These are phyloP conservation scores for Rhynchosporium secalis DNA, from an alignment of 2,329 filamentous ascomycete species.

Conservation along the genomic window DNA sequence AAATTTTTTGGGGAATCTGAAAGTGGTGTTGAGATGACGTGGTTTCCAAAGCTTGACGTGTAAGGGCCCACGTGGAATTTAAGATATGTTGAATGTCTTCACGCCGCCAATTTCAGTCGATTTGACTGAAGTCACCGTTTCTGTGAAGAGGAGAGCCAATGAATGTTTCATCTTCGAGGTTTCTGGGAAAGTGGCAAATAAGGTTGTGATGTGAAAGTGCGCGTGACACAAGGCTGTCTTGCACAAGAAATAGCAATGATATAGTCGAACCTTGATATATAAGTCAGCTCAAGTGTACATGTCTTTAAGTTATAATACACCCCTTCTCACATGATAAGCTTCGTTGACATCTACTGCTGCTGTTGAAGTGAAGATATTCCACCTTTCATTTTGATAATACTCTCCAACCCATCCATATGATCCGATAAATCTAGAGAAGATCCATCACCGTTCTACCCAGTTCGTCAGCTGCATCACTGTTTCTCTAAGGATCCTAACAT, in stretches of 20 bases:
- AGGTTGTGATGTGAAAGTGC: not conserved
- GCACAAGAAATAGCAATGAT: slow-evolving; percentile 7
- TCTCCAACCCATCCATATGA: slow-evolving; percentile 13
- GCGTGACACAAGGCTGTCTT: not conserved
- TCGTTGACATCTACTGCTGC: slow-evolving; percentile 2
- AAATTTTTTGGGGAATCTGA: not conserved
- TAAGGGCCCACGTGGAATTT: not conserved
- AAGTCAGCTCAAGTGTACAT: not conserved
- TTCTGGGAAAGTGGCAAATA: not conserved
- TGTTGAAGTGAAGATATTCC: slow-evolving; percentile 6
- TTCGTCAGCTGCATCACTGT: not conserved
- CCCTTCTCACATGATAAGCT: slow-evolving; percentile 3
- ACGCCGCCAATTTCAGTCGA: not conserved
- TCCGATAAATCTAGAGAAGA: not conserved
- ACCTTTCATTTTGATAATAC: not conserved
- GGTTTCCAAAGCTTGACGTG: not conserved
- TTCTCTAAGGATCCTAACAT: not conserved
- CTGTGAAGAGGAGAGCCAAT: not conserved
- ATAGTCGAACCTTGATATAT: slow-evolving; percentile 5
- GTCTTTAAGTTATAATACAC: not conserved
- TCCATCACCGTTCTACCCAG: slow-evolving; percentile 2
- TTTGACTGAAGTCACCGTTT: not conserved
- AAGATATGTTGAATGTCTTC: slow-evolving; percentile 2
- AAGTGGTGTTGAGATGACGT: not conserved
- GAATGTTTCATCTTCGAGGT: not conserved